Percentiles rank a stretch among this genome's conserved stretches.
phyloP scores from a whole-genome alignment of 2,329 filamentous ascomycete species.

The Corinectria fuckeliana region DNA sequence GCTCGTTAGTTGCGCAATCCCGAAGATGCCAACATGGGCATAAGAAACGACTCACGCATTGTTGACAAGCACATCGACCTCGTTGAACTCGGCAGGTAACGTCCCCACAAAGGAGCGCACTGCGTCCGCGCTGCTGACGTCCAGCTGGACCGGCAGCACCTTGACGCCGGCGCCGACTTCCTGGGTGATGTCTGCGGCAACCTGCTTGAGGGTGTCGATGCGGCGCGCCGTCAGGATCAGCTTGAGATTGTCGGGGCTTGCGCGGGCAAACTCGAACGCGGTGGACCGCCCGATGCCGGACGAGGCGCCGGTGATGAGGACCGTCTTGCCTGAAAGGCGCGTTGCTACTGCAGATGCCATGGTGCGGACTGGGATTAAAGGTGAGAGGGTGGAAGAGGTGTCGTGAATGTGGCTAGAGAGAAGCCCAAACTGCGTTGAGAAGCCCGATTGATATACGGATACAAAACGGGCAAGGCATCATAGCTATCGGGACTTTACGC shows the following conservation, averaged over 20 bases:
- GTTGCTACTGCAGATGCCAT: conserved; percentile 70
- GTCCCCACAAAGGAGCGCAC: conserved; percentile 73
- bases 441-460: conserved; percentile 14
- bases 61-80: conserved; percentile 90
- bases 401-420: background rate
- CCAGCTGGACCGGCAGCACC: conserved; percentile 81
- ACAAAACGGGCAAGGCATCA: background rate
- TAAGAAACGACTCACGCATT: conserved; percentile 74
- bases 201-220: conserved; percentile 75
- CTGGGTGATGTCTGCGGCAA: conserved; percentile 76
- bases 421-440: conserved; percentile 1
- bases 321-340: conserved; percentile 90
- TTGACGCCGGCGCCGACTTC: conserved; percentile 82
- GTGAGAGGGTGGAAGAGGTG: background rate
- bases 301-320: conserved; percentile 89
- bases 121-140: conserved; percentile 81
- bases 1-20: background rate
- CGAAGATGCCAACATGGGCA: no score
- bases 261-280: conserved; percentile 90
- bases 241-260: conserved; percentile 77
- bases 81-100: conserved; percentile 80
- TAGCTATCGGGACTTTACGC: background rate
- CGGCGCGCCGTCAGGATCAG: conserved; percentile 87
- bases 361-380: conserved; percentile 28
- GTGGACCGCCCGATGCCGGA: conserved; percentile 85